Conservation (phyloP, 108 stramenopile species). For the Nannochloropsis salina region DNA sequence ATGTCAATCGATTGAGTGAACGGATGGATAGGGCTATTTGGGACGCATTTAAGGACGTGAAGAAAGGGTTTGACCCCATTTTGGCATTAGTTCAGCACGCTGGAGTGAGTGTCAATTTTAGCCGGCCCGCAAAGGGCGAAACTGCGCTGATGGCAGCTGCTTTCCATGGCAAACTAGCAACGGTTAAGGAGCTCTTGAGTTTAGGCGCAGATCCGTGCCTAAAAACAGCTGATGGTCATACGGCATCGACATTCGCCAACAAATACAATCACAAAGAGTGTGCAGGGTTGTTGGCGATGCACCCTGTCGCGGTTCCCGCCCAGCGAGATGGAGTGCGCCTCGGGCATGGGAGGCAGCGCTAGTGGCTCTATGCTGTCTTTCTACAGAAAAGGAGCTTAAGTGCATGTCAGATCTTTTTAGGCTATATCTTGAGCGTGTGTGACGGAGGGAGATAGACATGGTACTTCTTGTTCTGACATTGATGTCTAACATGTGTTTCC, state of each 20-base stretch:
- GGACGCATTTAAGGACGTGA: slow-evolving; percentile 6
- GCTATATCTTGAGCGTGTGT: too few relatives aligned
- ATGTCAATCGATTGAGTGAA: slow-evolving; percentile 13
- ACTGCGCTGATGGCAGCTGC: slow-evolving; percentile 49
- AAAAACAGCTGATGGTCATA: neutral
- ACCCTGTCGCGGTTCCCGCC: neutral
- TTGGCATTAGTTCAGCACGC: neutral
- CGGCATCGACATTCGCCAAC: neutral
- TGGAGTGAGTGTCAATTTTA: slow-evolving; percentile 18
- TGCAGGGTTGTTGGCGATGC: neutral
- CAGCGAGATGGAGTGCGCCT: too few relatives aligned
- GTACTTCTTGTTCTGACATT: too few relatives aligned
- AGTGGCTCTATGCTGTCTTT: too few relatives aligned
- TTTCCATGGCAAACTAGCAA: slow-evolving; percentile 26
- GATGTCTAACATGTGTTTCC: too few relatives aligned
- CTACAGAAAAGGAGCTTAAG: too few relatives aligned
- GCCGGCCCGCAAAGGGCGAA: slow-evolving; percentile 32
- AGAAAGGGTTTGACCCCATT: neutral
- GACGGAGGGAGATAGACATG: too few relatives aligned
- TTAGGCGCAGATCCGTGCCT: slow-evolving; percentile 32
- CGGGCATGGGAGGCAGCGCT: too few relatives aligned
- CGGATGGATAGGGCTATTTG: neutral
- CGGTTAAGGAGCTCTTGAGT: slow-evolving; percentile 27
- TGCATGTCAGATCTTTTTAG: too few relatives aligned
- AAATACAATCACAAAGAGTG: slow-evolving; percentile 3